These are phyloP conservation scores for Penicillium sp. DNA, from an alignment of 2,329 filamentous ascomycete species.

Conservation along the genomic window DNA sequence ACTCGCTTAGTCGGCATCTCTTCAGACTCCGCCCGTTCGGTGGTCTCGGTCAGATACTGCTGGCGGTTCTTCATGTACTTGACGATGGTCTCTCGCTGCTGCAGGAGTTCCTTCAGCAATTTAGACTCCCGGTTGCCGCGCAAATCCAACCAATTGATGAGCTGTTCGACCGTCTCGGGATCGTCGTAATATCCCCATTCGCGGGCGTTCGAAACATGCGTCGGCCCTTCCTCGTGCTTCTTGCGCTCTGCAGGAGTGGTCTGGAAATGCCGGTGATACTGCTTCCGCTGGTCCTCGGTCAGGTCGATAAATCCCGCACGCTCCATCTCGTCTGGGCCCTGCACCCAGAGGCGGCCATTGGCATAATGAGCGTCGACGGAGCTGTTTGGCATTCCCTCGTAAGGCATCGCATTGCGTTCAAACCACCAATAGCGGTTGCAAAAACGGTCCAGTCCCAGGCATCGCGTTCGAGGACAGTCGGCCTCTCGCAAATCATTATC, in stretches of 20 bases:
- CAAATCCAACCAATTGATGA: constrained; percentile 83
- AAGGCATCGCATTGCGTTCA: constrained; percentile 96
- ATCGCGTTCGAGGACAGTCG: constrained; percentile 81
- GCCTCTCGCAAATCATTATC: constrained; percentile 92
- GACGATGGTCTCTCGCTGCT: constrained; percentile 68
- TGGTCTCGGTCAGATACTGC: constrained; percentile 58
- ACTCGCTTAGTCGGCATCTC: constrained; percentile 48
- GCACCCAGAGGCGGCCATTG: constrained; percentile 93
- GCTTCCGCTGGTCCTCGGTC: constrained; percentile 60
- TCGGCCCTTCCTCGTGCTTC: constrained; percentile 73
- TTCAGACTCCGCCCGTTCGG: constrained; percentile 47
- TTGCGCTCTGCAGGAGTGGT: constrained; percentile 84
- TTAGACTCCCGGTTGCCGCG: constrained; percentile 81
- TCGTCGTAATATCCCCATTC: constrained; percentile 94
- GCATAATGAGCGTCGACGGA: constrained; percentile 82
- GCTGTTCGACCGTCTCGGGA: constrained; percentile 65
- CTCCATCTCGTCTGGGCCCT: constrained; percentile 87
- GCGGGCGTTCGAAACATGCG: constrained; percentile 65
- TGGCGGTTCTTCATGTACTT: constrained; percentile 75
- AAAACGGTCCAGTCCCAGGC: constrained; percentile 89
- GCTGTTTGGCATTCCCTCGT: constrained; percentile 76
- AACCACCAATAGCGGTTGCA: constrained; percentile 99
- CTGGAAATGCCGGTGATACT: constrained; percentile 70
- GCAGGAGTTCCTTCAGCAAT: constrained; percentile 76
- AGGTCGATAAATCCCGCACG: constrained; percentile 80